phyloP scores from a whole-genome alignment of 2,329 filamentous ascomycete genomes.

The Aureobasidium namibiae region DNA sequence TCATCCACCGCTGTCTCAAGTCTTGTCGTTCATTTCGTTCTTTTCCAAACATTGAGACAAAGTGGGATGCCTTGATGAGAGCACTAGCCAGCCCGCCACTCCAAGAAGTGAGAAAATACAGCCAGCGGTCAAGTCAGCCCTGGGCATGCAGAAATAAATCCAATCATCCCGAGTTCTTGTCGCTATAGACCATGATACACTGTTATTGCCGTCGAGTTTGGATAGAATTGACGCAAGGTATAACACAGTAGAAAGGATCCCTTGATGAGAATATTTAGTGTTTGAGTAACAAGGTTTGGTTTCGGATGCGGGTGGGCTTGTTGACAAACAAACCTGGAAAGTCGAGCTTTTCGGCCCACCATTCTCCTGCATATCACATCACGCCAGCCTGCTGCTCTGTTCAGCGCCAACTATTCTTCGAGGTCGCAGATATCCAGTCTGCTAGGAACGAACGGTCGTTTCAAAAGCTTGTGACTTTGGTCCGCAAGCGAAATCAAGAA shows the following conservation, averaged over 20 bases:
- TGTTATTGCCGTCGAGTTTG: background rate
- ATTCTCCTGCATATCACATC: conserved; percentile 7
- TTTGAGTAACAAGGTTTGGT: conserved; percentile 8
- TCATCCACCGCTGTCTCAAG: background rate
- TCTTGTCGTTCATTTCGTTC: background rate
- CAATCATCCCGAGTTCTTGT: background rate
- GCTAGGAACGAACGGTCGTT: background rate
- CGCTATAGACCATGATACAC: background rate
- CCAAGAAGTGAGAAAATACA: background rate
- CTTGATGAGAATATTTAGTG: background rate
- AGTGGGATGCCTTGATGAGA: background rate
- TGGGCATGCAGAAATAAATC: background rate
- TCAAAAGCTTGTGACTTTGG: background rate
- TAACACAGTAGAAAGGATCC: background rate
- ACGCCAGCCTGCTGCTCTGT: conserved; percentile 2
- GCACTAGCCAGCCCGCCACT: background rate
- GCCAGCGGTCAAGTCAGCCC: background rate
- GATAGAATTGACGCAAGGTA: background rate
- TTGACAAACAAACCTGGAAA: conserved; percentile 12
- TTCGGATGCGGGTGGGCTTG: conserved; percentile 11
- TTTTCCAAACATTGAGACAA: background rate
- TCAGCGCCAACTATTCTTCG: conserved; percentile 6
- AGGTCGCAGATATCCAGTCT: background rate
- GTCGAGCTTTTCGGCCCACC: conserved; percentile 7
- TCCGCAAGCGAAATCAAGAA: conserved; percentile 10